Evolutionary conservation across 1,284 basidiomycete genomes (phyloP).

Genomic region (Melampsora americana): DNA sequence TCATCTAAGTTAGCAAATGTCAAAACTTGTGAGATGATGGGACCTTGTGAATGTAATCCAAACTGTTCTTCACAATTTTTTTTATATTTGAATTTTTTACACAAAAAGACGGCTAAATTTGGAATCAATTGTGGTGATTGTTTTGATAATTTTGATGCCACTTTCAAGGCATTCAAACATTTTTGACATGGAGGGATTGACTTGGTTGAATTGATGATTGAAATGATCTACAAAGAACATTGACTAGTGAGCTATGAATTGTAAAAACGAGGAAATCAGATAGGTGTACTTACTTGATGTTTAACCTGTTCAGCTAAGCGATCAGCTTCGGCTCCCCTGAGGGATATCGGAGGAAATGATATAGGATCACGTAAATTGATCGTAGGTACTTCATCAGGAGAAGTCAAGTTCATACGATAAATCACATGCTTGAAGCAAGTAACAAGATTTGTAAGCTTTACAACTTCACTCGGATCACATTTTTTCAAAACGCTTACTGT

Average conservation of each 20-base stretch:
- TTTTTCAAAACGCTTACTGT: neutral
- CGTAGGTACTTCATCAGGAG: conserved; percentile 27
- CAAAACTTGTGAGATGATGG: conserved; percentile 66
- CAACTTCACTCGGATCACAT: no score
- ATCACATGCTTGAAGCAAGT: neutral
- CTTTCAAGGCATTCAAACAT: conserved; percentile 64
- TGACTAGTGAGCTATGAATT: neutral
- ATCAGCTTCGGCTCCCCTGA: conserved; percentile 13
- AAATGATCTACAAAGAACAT: neutral
- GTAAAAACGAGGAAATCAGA: conserved; percentile 25
- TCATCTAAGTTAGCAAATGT: conserved; percentile 62
- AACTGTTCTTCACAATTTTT: neutral
- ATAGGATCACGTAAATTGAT: conserved; percentile 45
- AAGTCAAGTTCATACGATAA: conserved; percentile 10
- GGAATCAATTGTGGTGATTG: conserved; percentile 66
- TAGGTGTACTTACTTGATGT: conserved; percentile 29
- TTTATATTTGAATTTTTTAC: conserved; percentile 62
- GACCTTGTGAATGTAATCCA: conserved; percentile 56
- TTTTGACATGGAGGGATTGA: conserved; percentile 58
- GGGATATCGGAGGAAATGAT: conserved; percentile 45
- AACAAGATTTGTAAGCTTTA: neutral
- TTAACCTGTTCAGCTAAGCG: conserved; percentile 3
- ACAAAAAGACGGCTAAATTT: conserved; percentile 62
- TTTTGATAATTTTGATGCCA: conserved; percentile 66
- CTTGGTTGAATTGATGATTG: neutral